Evolutionary conservation across 805 yeast species (phyloP).

Genomic region (Hanseniaspora pseudoguilliermondii): DNA sequence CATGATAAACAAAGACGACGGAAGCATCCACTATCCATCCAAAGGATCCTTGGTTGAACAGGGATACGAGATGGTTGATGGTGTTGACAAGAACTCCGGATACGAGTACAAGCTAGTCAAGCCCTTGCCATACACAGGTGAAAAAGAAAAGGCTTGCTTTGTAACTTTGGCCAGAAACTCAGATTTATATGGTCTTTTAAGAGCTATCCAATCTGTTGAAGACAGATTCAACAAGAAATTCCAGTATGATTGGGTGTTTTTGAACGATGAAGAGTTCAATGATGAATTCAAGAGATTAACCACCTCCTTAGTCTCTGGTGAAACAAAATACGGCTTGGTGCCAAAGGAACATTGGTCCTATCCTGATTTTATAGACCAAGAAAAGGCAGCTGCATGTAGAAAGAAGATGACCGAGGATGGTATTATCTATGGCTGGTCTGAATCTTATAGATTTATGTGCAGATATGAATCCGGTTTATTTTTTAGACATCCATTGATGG

Average conservation of each 20-base stretch:
- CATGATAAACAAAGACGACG: constrained; percentile 6
- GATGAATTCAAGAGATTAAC: constrained; percentile 69
- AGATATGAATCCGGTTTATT: constrained; percentile 84
- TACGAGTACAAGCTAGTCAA: constrained; percentile 10
- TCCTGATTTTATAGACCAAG: constrained; percentile 71
- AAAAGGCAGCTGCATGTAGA: constrained; percentile 47
- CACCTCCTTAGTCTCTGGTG: constrained; percentile 58
- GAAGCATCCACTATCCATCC: not conserved
- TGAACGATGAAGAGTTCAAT: constrained; percentile 74
- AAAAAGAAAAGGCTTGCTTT: constrained; percentile 60
- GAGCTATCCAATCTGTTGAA: constrained; percentile 65
- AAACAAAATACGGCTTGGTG: constrained; percentile 61
- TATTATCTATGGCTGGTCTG: constrained; percentile 53
- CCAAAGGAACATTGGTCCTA: constrained; percentile 81
- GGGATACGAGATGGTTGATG: constrained; percentile 4
- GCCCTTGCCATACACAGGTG: constrained; percentile 13
- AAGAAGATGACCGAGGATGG: constrained; percentile 37
- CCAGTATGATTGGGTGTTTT: constrained; percentile 89
- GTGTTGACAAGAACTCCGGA: constrained; percentile 3
- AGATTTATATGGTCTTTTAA: constrained; percentile 51
- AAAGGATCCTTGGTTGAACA: not conserved
- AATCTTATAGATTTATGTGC: constrained; percentile 80
- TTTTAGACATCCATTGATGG: constrained; percentile 61
- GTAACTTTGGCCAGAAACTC: constrained; percentile 66
- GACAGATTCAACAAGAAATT: constrained; percentile 74